Evolutionary conservation across 2,329 filamentous ascomycete genomes (phyloP).

Genomic region (Magnaporthiopsis rhizophila): DNA sequence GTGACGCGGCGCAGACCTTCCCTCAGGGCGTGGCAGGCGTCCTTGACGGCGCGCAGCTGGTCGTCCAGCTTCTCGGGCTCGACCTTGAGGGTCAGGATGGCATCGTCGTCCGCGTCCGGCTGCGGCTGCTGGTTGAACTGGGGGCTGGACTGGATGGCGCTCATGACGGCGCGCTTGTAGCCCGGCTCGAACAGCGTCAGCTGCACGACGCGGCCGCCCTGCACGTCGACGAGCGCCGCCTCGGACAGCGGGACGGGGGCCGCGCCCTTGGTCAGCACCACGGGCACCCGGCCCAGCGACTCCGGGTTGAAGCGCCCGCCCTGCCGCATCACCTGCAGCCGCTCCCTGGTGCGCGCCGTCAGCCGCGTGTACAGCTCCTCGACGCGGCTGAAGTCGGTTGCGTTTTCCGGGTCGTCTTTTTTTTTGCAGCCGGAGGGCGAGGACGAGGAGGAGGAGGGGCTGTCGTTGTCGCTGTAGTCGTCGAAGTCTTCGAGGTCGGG

Average conservation of each 20-base stretch:
- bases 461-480: slow-evolving; percentile 4
- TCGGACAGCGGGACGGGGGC: slow-evolving; percentile 12
- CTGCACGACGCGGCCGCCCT: slow-evolving; percentile 16
- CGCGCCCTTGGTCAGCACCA: slow-evolving; percentile 2
- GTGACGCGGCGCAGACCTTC: slow-evolving; percentile 32
- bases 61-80: slow-evolving; percentile 45
- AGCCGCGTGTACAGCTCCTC: slow-evolving; percentile 15
- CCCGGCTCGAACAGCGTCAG: slow-evolving; percentile 16
- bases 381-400: slow-evolving; percentile 14
- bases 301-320: slow-evolving; percentile 14
- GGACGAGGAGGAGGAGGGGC: background rate
- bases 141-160: slow-evolving; percentile 14
- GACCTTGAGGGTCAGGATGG: slow-evolving; percentile 47
- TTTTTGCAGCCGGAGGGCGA: background rate
- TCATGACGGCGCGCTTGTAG: slow-evolving; percentile 14
- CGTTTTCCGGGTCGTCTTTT: slow-evolving; percentile 10
- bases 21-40: slow-evolving; percentile 41
- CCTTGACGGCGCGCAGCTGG: slow-evolving; percentile 33
- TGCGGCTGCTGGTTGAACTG: slow-evolving; percentile 31
- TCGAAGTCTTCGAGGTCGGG: background rate
- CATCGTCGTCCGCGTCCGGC: slow-evolving; percentile 47
- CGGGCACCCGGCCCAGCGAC: slow-evolving; percentile 13
- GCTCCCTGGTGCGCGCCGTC: slow-evolving; percentile 13
- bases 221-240: slow-evolving; percentile 15
- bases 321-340: slow-evolving; percentile 15